A percentile compares a stretch with the other conserved stretches of the same genome.
phyloP scores from a whole-genome alignment of 2,329 filamentous ascomycete genomes.

The Apiospora arundinis region DNA sequence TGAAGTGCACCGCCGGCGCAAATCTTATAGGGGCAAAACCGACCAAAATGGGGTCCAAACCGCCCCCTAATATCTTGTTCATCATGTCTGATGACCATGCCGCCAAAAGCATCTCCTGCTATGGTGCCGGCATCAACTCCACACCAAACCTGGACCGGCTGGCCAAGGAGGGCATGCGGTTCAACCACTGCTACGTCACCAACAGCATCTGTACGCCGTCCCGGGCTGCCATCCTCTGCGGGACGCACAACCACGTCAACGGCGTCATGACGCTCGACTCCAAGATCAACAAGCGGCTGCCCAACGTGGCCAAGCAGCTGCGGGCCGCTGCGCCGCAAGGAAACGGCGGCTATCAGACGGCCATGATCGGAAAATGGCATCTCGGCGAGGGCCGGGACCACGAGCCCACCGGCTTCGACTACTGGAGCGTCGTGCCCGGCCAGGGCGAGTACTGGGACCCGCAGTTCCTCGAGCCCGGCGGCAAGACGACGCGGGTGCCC shows the following conservation, averaged over 20 bases:
- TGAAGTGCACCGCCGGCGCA: background rate
- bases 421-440: constrained; percentile 57
- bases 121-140: constrained; percentile 57
- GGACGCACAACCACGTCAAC: constrained; percentile 60
- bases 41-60: background rate
- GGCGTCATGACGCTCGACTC: constrained; percentile 55
- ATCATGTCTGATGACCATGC: constrained; percentile 64
- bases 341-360: constrained; percentile 53
- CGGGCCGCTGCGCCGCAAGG: constrained; percentile 32
- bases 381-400: constrained; percentile 53
- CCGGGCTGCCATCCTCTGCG: constrained; percentile 55
- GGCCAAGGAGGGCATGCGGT: constrained; percentile 55
- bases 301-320: constrained; percentile 59
- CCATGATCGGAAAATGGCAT: constrained; percentile 62
- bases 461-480: constrained; percentile 50
- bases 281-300: constrained; percentile 56
- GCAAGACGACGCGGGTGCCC: constrained; percentile 34
- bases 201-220: constrained; percentile 61
- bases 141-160: constrained; percentile 59
- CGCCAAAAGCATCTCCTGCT: constrained; percentile 54
- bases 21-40: background rate
- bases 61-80: constrained; percentile 51
- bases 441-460: constrained; percentile 61
- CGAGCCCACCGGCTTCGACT: constrained; percentile 57
- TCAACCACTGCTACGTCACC: constrained; percentile 61